Percentiles rank a stretch among this genome's conserved stretches.
phyloP scores from a whole-genome alignment of 352 stramenopile species.

The Proteromonas lacertae region DNA sequence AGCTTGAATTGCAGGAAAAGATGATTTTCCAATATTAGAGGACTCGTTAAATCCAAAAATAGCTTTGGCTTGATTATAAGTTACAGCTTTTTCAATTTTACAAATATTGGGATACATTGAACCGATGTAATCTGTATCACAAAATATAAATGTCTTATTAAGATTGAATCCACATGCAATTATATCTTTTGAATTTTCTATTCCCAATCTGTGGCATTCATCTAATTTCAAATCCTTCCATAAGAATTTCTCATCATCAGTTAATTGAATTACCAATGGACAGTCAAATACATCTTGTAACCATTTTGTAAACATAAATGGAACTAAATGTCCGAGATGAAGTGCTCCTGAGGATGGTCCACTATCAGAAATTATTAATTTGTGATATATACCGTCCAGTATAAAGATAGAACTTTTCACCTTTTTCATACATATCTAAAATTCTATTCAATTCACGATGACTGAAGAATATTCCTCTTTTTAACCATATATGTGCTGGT shows the following conservation, averaged over 20 bases:
- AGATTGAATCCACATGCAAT: conserved; percentile 47
- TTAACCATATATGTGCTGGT: conserved; percentile 73
- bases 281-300: conserved; percentile 85
- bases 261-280: conserved; percentile 98
- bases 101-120: conserved; percentile 96
- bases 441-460: conserved; percentile 72
- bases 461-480: conserved; percentile 93
- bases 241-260: conserved; percentile 99
- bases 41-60: conserved; percentile 95
- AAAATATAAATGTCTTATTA: conserved; percentile 97
- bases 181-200: conserved; percentile 98
- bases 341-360: conserved; percentile 78
- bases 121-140: conserved; percentile 87
- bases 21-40: conserved; percentile 90
- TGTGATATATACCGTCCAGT: too few species aligned
- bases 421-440: conserved; percentile 41
- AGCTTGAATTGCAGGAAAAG: conserved; percentile 90
- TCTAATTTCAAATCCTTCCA: conserved; percentile 66
- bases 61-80: conserved; percentile 61
- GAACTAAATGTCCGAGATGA: conserved; percentile 95
- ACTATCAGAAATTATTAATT: too few species aligned
- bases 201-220: conserved; percentile 41
- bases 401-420: conserved; percentile 95
- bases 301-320: conserved; percentile 79
- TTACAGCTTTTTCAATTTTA: conserved; percentile 94